Evolutionary conservation across 108 stramenopile species (phyloP).

Genomic region (Ochromonas danica): DNA sequence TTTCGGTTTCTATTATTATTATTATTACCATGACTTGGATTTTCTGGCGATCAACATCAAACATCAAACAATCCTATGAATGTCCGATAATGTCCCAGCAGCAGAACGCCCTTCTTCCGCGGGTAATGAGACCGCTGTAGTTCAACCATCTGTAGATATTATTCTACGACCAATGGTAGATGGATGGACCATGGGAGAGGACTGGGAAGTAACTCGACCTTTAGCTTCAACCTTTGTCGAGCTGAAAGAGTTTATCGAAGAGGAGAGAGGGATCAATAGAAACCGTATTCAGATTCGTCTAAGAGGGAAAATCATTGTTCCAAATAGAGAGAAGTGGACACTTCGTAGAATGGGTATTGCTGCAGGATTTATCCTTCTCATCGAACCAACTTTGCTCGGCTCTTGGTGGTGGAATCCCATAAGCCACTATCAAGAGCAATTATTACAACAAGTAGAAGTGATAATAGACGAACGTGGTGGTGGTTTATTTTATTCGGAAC

Average conservation of each 20-base stretch:
- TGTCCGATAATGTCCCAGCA: too few relatives aligned
- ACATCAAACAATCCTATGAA: too few relatives aligned
- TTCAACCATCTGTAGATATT: too few relatives aligned
- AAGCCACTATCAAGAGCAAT: background rate
- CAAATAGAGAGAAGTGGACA: background rate
- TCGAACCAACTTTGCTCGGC: background rate
- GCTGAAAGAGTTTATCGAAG: background rate
- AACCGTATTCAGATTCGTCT: background rate
- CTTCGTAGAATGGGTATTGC: background rate
- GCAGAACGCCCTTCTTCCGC: too few relatives aligned
- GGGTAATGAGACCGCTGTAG: too few relatives aligned
- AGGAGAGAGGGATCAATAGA: background rate
- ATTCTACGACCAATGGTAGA: background rate
- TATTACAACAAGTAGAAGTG: background rate
- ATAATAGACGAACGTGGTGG: background rate
- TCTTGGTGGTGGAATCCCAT: conserved; percentile 1
- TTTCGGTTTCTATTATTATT: too few relatives aligned
- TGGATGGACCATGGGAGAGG: background rate
- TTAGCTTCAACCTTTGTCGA: background rate
- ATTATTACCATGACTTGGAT: too few relatives aligned
- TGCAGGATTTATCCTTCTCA: background rate
- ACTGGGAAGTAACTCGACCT: background rate
- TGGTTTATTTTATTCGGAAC: background rate
- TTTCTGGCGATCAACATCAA: too few relatives aligned
- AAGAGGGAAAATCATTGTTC: background rate